These are phyloP conservation scores for Epichloe aotearoae DNA, from an alignment of 2,329 filamentous ascomycete genomes.

Conservation along the genomic window DNA sequence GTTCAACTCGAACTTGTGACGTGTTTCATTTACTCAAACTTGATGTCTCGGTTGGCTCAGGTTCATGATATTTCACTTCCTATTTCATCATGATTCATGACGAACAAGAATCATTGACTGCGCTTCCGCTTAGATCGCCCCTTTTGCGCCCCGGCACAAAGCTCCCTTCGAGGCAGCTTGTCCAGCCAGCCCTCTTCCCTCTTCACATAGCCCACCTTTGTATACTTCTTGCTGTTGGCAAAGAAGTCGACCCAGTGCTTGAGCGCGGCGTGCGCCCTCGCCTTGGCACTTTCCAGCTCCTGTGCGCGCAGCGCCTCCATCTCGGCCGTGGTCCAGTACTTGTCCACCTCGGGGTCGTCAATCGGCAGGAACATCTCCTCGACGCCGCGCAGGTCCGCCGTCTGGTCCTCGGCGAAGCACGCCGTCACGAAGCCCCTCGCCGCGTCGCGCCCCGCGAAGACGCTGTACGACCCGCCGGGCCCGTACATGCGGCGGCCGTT, in stretches of 20 bases:
- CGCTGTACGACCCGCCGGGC: slow-evolving; percentile 72
- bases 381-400: slow-evolving; percentile 70
- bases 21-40: too few relatives aligned
- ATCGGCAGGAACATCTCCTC: slow-evolving; percentile 71
- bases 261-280: slow-evolving; percentile 53
- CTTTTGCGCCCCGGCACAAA: slow-evolving; percentile 59
- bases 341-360: slow-evolving; percentile 50
- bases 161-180: slow-evolving; percentile 43
- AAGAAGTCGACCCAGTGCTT: slow-evolving; percentile 81
- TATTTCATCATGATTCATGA: too few relatives aligned
- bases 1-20: too few relatives aligned
- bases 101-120: neutral
- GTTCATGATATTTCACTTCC: too few relatives aligned
- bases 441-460: slow-evolving; percentile 79
- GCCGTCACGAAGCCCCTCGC: slow-evolving; percentile 82
- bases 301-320: slow-evolving; percentile 39
- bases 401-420: slow-evolving; percentile 79
- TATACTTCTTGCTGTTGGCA: slow-evolving; percentile 65
- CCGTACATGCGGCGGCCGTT: slow-evolving; percentile 58
- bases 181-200: slow-evolving; percentile 48
- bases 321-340: slow-evolving; percentile 39
- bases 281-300: slow-evolving; percentile 52
- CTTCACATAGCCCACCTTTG: slow-evolving; percentile 62
- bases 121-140: slow-evolving; percentile 36
- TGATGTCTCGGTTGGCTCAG: too few relatives aligned